Conservation (phyloP, 257 asterid species). For the Voacanga thouarsii region DNA sequence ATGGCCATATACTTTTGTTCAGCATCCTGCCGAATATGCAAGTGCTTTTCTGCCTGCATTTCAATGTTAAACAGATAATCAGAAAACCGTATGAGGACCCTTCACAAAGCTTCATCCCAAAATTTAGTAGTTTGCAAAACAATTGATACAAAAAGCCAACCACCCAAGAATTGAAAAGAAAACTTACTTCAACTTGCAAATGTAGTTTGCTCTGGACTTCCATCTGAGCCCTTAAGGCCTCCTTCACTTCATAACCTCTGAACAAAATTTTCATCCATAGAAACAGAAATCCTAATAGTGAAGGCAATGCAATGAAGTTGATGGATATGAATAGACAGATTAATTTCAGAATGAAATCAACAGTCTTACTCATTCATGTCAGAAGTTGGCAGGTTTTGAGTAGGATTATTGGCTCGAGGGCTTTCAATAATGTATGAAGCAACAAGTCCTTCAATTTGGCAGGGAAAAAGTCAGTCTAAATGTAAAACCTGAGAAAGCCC, state of each 20-base stretch:
- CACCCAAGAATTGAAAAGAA: constrained; percentile 10
- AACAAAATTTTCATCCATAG: constrained; percentile 21
- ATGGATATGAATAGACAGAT: constrained; percentile 8
- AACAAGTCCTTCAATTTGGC: constrained; percentile 36
- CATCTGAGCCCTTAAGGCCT: constrained; percentile 91
- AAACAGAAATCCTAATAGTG: constrained; percentile 1
- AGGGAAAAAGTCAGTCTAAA: constrained; percentile 23
- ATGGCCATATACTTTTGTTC: constrained; percentile 66
- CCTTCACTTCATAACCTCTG: constrained; percentile 91
- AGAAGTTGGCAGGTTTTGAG: constrained; percentile 59
- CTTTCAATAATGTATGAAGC: constrained; percentile 64
- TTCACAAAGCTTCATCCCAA: neutral
- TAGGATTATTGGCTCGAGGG: constrained; percentile 50
- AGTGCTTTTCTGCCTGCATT: constrained; percentile 72
- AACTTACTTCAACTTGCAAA: constrained; percentile 87
- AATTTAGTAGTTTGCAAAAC: neutral
- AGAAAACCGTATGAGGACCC: neutral
- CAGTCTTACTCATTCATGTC: constrained; percentile 70
- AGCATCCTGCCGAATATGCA: constrained; percentile 78
- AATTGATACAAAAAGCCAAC: constrained; percentile 7
- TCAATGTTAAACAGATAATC: constrained; percentile 9
- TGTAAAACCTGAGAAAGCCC: no score
- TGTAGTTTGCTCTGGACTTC: constrained; percentile 90
- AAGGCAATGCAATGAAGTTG: neutral
- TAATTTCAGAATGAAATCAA: constrained; percentile 3